phyloP scores from a whole-genome alignment of 2,329 filamentous ascomycete species.

The Juglanconis juglandina region DNA sequence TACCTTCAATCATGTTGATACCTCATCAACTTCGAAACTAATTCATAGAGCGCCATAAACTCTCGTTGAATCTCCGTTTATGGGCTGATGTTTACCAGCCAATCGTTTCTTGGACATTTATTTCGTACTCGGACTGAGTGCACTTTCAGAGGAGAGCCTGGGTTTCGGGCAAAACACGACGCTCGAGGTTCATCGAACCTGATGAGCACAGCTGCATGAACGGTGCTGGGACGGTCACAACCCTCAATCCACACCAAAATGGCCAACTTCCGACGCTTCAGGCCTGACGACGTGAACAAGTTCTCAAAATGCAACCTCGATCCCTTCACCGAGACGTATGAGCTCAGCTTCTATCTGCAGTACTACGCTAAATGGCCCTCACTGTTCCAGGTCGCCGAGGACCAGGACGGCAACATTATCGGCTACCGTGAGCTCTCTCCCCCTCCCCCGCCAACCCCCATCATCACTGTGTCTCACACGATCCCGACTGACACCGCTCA shows the following conservation, averaged over 20 bases:
- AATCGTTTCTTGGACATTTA: too few relatives aligned
- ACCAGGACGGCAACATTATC: constrained; percentile 80
- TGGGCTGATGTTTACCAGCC: too few relatives aligned
- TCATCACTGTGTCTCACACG: not conserved
- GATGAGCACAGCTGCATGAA: constrained; percentile 8
- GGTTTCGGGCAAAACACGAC: too few relatives aligned
- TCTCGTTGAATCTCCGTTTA: too few relatives aligned
- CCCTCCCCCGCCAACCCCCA: not conserved
- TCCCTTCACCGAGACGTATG: constrained; percentile 95
- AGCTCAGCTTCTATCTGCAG: constrained; percentile 89
- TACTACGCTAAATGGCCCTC: constrained; percentile 96
- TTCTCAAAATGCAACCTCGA: constrained; percentile 96
- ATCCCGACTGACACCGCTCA: constrained; percentile 25
- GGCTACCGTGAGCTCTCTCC: constrained; percentile 72
- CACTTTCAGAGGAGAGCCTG: too few relatives aligned
- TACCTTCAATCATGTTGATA: too few relatives aligned
- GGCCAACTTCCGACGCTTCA: constrained; percentile 84
- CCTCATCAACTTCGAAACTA: too few relatives aligned
- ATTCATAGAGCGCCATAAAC: too few relatives aligned
- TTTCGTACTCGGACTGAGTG: too few relatives aligned
- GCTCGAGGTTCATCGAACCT: not conserved
- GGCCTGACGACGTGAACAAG: constrained; percentile 77
- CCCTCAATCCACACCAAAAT: constrained; percentile 41
- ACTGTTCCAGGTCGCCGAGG: constrained; percentile 88
- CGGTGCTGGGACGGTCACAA: not conserved